Evolutionary conservation across 257 asterid species (phyloP), one percentile per base, ranked within the genome.

Genomic region (Handroanthus guayacan): DNA sequence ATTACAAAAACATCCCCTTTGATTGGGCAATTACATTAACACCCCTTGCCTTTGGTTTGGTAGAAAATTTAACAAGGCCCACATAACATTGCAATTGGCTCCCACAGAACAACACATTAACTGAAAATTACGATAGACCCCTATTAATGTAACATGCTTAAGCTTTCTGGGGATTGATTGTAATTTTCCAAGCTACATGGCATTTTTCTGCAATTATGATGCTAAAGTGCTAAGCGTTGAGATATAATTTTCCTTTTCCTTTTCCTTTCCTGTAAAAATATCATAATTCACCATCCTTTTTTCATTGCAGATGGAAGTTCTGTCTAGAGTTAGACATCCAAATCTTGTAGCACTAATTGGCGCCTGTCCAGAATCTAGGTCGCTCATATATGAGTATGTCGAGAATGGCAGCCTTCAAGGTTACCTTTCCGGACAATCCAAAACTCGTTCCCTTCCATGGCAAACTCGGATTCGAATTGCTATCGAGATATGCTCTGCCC

Each of bases 301-400:
- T 64, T 64, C 62, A 69, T 64, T 74, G 56, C 88, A 94, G 98
- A 90, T 69, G 16, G 94, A 88, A 81, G 78, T 85, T 71, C 67
- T 95, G 79, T 86, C 89, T 62, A 87, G 93, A 80, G 92, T 92
- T 82, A 92, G 99, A 79, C 99, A 95, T 87, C 98, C 98, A 76
- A 89, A 95, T 86, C 91, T 95, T 50, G 94, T 85, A 45, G 81
- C 90, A 7, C 89, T 91, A 55, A 69, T 92, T 31, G 97, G 97
- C 14, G 90, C 91, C 74, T 92, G 99, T 85, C 84, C 88, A 50
- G 98, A 91, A 77, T 90, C 96, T 62, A 85, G 96, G 84, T 88
- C 97, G 55, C 92, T 95, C 69, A 79, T 91, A 70, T 92, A 89
- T n/a, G 99, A 92, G 82, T 95, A 85, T 83, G 86, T 95, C 52